Conservation (phyloP, 2,329 filamentous ascomycete genomes). For the Pseudogymnoascus sp. region DNA sequence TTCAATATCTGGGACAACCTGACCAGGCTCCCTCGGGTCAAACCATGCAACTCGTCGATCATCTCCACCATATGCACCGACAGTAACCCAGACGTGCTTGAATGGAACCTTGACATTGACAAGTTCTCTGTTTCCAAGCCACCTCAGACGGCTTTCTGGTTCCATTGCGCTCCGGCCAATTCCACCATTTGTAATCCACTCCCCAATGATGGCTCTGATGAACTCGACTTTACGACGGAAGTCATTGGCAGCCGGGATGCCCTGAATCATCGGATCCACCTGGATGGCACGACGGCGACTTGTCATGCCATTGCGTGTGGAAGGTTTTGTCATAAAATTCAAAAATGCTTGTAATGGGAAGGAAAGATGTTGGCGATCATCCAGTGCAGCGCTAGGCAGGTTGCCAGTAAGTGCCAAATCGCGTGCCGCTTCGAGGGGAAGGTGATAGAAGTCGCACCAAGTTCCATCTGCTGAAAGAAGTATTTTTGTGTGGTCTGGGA, state of each 20-base stretch:
- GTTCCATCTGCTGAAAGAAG: conserved; percentile 66
- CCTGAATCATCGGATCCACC: conserved; percentile 51
- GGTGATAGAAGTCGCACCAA: conserved; percentile 69
- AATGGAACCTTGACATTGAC: conserved; percentile 42
- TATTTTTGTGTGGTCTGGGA: conserved; percentile 80
- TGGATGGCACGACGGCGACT: conserved; percentile 30
- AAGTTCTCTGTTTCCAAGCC: conserved; percentile 50
- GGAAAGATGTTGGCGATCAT: conserved; percentile 61
- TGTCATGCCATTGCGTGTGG: conserved; percentile 39
- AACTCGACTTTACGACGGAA: conserved; percentile 68
- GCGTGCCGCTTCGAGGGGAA: conserved; percentile 60
- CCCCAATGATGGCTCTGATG: conserved; percentile 55
- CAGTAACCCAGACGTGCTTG: conserved; percentile 61
- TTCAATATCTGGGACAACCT: conserved; percentile 26
- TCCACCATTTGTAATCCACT: conserved; percentile 63
- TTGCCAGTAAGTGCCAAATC: conserved; percentile 55
- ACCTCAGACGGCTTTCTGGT: conserved; percentile 42
- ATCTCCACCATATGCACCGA: conserved; percentile 55
- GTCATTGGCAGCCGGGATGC: conserved; percentile 62
- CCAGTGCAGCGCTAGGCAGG: conserved; percentile 61
- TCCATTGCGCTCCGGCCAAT: conserved; percentile 58
- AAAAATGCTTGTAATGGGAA: conserved; percentile 66
- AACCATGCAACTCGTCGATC: conserved; percentile 30
- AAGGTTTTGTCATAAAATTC: conserved; percentile 47
- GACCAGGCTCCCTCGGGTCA: conserved; percentile 26